Evolutionary conservation across 2,329 filamentous ascomycete species (phyloP).

Genomic region (Neopestalotiopsis clavispora): DNA sequence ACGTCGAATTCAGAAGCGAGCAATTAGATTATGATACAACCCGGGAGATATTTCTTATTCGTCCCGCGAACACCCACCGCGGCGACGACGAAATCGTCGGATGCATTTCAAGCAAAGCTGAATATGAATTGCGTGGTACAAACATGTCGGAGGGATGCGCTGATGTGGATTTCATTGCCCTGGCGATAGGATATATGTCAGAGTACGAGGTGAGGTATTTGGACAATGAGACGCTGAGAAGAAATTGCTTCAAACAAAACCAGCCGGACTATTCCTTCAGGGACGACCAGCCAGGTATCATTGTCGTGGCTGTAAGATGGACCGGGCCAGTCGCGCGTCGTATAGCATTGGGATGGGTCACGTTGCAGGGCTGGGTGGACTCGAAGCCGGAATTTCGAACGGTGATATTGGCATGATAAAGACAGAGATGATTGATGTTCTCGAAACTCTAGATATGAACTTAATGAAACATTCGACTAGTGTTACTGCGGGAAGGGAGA

Average conservation of each 20-base stretch:
- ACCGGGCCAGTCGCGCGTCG: not conserved
- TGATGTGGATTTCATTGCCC: not conserved
- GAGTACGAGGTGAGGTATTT: rapidly evolving
- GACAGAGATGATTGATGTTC: no score
- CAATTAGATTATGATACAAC: no score
- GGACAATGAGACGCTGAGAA: not conserved
- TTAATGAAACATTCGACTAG: no score
- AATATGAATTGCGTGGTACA: not conserved
- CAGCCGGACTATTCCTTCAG: not conserved
- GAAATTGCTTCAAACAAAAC: not conserved
- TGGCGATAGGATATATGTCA: not conserved
- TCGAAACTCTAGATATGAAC: no score
- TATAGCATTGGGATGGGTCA: not conserved
- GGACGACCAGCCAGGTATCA: not conserved
- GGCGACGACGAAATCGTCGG: not conserved
- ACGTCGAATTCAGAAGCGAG: not conserved
- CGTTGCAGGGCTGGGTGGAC: not conserved
- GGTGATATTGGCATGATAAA: not conserved
- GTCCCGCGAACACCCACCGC: not conserved
- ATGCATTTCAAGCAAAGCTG: not conserved
- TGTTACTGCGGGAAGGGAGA: no score
- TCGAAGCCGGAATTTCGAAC: not conserved
- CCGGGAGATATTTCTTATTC: not conserved
- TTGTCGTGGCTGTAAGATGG: not conserved
- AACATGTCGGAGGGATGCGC: not conserved